These are phyloP conservation scores for Earliella scabrosa DNA, from an alignment of 1,284 basidiomycete genomes.

Conservation along the genomic window DNA sequence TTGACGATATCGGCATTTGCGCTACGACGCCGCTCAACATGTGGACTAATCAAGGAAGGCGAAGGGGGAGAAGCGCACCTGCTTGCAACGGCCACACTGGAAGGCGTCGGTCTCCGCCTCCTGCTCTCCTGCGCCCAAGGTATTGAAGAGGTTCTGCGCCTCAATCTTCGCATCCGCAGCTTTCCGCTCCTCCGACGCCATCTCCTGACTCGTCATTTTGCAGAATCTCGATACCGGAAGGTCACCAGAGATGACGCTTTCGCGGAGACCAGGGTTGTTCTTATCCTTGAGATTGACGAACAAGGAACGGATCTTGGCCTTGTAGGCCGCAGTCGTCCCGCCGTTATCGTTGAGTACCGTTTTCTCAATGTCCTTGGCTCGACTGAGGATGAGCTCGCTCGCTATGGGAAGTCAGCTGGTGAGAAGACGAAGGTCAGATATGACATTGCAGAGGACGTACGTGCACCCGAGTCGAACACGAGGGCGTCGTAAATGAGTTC, in stretches of 20 bases:
- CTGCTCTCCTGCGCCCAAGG: constrained; percentile 87
- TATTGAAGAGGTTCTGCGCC: constrained; percentile 90
- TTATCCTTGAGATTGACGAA: constrained; percentile 96
- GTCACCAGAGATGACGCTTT: constrained; percentile 84
- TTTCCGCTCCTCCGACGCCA: constrained; percentile 94
- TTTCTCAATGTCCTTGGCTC: constrained; percentile 66
- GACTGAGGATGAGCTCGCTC: constrained; percentile 59
- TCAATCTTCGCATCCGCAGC: constrained; percentile 83
- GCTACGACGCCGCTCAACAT: constrained; percentile 43
- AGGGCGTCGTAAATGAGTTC: constrained; percentile 93
- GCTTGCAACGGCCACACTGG: constrained; percentile 94
- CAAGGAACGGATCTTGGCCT: constrained; percentile 86
- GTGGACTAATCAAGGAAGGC: not conserved
- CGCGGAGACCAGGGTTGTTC: constrained; percentile 87
- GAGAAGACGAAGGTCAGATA: not conserved
- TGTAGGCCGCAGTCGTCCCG: constrained; percentile 58
- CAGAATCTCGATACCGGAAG: constrained; percentile 73
- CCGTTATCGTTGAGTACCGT: constrained; percentile 55
- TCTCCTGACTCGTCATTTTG: constrained; percentile 90
- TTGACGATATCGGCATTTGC: constrained; percentile 92
- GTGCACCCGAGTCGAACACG: constrained; percentile 81
- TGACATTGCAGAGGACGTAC: constrained; percentile 53
- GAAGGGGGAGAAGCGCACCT: constrained; percentile 44
- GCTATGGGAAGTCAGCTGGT: constrained; percentile 43
- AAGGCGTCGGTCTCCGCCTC: constrained; percentile 98